Base-by-base conservation (phyloP, 75 land plant genomes). In the Pinus albicaulis region DNA sequence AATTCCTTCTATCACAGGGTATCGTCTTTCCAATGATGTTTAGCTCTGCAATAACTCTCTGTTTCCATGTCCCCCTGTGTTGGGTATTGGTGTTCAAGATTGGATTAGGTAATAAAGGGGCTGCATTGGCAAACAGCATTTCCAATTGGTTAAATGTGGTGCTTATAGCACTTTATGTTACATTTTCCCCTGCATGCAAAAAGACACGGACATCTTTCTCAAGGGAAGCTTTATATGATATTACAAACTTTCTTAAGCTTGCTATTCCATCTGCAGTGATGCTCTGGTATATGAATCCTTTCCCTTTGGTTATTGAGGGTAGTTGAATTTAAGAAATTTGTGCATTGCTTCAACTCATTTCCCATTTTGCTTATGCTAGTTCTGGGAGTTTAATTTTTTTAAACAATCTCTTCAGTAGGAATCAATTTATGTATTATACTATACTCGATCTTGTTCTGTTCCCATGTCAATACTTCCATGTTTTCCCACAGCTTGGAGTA, bases 81-180 rank as follows among this genome's bases (percentile, higher is more conserved):
- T 95, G 92, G 90, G 2, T 76, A 23, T 26, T 92, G 61, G 87
- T 95, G 19, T 87, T 78, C 71, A 89, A 89, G 74, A 76, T 80
- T 56, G 90, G 90, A 2, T 72, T 95, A 17, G 98, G 96, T 23
- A 79, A 52, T 78, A 80, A 57, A 81, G 98, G 98, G 26, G 95
- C 98, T 24, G 31, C 31, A 31, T 31, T 31, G 31, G 31, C 31
- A 31, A 31, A 31, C 31, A 31, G 31, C 31, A 31, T 91, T 7
- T 92, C 93, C 11, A 82, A 82, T 56, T 95, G 92, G 95, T 55
- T 82, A 19, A 92, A 89, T 84, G 89, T 86, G 56, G 16, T 48
- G 31, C 57, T 84, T 1, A 59, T 90, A 15, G 64, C 66, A 12
- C 31, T 31, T 31, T 31, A 31, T 31, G 31, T 31, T 31, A 31